Conservation (phyloP, 352 stramenopile genomes). For the Phytophthora tubulina region DNA sequence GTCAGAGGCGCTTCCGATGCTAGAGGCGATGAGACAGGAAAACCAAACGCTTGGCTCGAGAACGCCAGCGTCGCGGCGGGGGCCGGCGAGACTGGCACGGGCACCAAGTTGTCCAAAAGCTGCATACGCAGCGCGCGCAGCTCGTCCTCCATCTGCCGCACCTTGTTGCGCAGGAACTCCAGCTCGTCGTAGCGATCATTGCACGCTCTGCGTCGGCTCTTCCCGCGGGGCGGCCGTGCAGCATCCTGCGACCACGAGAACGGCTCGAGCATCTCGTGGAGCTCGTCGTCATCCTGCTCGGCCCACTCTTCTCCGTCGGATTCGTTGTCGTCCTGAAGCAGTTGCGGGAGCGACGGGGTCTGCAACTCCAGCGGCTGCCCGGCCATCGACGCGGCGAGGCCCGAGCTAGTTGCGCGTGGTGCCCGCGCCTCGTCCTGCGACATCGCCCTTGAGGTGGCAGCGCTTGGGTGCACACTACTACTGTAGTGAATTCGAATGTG, state of each 20-base stretch:
- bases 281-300: conserved; percentile 20
- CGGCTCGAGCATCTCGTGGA: conserved; percentile 38
- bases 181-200: conserved; percentile 46
- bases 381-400: background rate
- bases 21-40: conserved; percentile 12
- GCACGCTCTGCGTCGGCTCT: conserved; percentile 31
- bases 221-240: conserved; percentile 5
- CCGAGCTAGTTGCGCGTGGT: conserved; percentile 4
- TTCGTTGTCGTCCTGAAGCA: conserved; percentile 29
- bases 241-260: conserved; percentile 6
- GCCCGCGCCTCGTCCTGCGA: conserved; percentile 16
- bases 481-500: conserved; percentile 20
- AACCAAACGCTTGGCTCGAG: conserved; percentile 32
- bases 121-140: conserved; percentile 26
- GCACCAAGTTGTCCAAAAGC: conserved; percentile 21
- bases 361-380: conserved; percentile 3
- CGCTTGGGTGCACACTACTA: background rate
- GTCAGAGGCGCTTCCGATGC: conserved; percentile 17
- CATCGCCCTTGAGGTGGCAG: conserved; percentile 5
- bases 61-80: conserved; percentile 27
- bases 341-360: conserved; percentile 16
- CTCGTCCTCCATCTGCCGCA: conserved; percentile 49
- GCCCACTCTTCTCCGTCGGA: conserved; percentile 11
- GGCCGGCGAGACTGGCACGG: conserved; percentile 16
- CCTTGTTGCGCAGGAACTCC: conserved; percentile 44